These are phyloP conservation scores for Besnoitia besnoiti DNA, from an alignment of 169 alveolate genomes.

Conservation along the genomic window DNA sequence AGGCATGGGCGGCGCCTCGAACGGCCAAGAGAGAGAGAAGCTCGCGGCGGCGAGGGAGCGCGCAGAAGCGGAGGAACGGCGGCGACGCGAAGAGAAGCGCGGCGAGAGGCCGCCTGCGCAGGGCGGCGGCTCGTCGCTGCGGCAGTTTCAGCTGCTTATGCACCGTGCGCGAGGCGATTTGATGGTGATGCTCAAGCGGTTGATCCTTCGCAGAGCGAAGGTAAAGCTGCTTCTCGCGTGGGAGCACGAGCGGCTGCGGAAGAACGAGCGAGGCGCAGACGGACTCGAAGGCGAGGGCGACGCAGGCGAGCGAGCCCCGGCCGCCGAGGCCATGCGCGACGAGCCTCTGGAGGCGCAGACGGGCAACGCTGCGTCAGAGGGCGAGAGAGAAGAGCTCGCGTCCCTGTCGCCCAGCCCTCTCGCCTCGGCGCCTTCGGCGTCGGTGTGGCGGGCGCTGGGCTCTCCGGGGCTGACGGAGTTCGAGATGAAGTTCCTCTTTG, in stretches of 20 bases:
- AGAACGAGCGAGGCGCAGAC: neutral
- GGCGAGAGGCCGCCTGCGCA: neutral
- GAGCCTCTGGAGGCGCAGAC: too few relatives aligned
- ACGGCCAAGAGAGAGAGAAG: neutral
- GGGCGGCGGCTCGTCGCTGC: neutral
- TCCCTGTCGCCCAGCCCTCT: too few relatives aligned
- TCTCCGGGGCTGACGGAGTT: slow-evolving; percentile 49
- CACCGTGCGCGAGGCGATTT: slow-evolving; percentile 49
- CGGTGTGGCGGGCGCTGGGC: slow-evolving; percentile 11
- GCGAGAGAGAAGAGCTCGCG: too few relatives aligned
- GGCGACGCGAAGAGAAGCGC: neutral
- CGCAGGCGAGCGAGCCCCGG: neutral
- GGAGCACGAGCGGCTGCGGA: slow-evolving; percentile 28
- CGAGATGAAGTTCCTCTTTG: slow-evolving; percentile 39
- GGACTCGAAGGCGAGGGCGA: neutral
- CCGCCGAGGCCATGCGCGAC: too few relatives aligned
- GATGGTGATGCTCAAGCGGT: slow-evolving; percentile 44
- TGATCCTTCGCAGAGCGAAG: slow-evolving; percentile 32
- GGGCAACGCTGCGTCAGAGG: too few relatives aligned
- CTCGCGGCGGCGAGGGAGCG: neutral
- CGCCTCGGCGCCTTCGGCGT: neutral
- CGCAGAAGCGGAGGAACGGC: neutral
- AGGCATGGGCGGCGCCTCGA: neutral
- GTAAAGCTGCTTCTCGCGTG: slow-evolving; percentile 47
- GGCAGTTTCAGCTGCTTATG: slow-evolving; percentile 55